Conservation (phyloP, 2,329 filamentous ascomycete species). For the Geosmithia morbida region DNA sequence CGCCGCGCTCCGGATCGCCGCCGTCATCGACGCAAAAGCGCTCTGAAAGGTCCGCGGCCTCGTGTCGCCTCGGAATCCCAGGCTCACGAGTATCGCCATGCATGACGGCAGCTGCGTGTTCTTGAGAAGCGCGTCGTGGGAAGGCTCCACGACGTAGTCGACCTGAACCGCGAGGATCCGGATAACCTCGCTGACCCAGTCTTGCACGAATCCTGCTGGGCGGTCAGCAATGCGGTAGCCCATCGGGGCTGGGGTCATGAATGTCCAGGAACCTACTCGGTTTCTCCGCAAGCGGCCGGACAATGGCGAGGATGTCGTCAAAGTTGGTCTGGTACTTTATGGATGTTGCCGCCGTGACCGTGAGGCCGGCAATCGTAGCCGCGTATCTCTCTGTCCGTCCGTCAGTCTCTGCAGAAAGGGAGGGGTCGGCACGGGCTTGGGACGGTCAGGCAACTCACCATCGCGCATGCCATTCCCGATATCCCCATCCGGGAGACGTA, state of each 20-base stretch:
- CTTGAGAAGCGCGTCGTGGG: conserved; percentile 57
- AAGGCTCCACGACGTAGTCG: conserved; percentile 67
- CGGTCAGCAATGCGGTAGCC: not conserved
- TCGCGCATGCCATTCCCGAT: conserved; percentile 32
- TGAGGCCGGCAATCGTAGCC: conserved; percentile 47
- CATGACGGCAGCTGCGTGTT: conserved; percentile 62
- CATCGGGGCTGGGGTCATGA: not conserved
- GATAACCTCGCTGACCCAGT: conserved; percentile 53
- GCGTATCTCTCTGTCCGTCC: conserved; percentile 32
- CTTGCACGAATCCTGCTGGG: conserved; percentile 37
- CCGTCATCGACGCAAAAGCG: conserved; percentile 59
- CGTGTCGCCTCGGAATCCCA: conserved; percentile 57
- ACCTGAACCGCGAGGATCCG: conserved; percentile 57
- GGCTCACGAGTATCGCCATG: conserved; percentile 63
- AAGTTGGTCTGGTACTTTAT: conserved; percentile 34
- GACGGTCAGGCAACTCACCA: conserved; percentile 24
- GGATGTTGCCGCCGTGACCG: conserved; percentile 32
- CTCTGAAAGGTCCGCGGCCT: conserved; percentile 49
- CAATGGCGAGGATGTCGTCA: conserved; percentile 59
- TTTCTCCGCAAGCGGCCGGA: conserved; percentile 27
- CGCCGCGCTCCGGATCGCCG: conserved; percentile 62
- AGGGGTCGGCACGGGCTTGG: not conserved
- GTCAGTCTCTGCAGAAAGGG: not conserved
- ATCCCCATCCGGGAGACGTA: conserved; percentile 34
- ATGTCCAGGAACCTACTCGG: not conserved